phyloP scores from a whole-genome alignment of 73 alveolate genomes.

The Tetrahymena elliotti region DNA sequence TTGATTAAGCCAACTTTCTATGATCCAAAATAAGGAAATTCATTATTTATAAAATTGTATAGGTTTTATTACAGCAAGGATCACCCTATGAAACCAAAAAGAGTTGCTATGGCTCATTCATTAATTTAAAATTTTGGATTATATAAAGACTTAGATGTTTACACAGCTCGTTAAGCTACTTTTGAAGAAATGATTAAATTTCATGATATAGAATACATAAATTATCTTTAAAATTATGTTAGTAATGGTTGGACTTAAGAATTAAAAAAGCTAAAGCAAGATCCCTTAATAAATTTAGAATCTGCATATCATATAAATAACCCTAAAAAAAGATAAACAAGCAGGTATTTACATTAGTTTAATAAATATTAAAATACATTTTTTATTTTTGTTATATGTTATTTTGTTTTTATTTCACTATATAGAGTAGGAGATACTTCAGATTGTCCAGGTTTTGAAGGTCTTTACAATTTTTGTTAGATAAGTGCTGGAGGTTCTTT shows the following conservation, averaged over 20 bases:
- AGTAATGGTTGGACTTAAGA: background rate
- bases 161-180: constrained; percentile 61
- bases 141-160: constrained; percentile 63
- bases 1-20: too few species aligned
- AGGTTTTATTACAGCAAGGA: constrained; percentile 88
- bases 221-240: constrained; percentile 1
- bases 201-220: constrained; percentile 40
- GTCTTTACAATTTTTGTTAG: constrained; percentile 65
- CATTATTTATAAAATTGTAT: background rate
- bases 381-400: too few species aligned
- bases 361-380: too few species aligned
- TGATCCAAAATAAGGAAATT: background rate
- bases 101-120: constrained; percentile 94
- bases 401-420: background rate
- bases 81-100: constrained; percentile 97
- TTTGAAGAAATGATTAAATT: constrained; percentile 57
- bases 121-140: constrained; percentile 77
- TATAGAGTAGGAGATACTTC: constrained; percentile 69
- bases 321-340: constrained; percentile 5
- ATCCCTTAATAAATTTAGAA: background rate
- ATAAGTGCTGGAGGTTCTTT: constrained; percentile 79
- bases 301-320: background rate
- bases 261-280: background rate
- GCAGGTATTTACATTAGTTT: constrained; percentile 34
- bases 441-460: constrained; percentile 66